Evolutionary conservation across 257 asterid species (phyloP).

Genomic region (Penstemon newberryi): DNA sequence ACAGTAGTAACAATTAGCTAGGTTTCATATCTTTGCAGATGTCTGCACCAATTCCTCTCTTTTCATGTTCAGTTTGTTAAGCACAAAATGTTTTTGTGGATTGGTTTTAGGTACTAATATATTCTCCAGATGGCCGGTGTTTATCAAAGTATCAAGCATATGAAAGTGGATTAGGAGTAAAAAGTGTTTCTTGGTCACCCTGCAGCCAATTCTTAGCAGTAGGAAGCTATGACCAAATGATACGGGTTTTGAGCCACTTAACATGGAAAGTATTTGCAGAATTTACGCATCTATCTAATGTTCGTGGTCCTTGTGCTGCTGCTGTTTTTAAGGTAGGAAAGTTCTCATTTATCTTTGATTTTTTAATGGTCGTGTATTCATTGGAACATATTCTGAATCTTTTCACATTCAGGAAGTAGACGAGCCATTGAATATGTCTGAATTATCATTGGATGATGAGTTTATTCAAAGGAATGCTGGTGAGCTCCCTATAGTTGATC

Average conservation of each 20-base stretch:
- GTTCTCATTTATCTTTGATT: constrained; percentile 13
- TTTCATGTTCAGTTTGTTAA: background rate
- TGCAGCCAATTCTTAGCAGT: constrained; percentile 96
- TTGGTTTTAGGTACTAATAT: constrained; percentile 69
- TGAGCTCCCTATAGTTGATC: constrained; percentile 37
- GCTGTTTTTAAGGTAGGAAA: constrained; percentile 78
- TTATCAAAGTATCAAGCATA: constrained; percentile 94
- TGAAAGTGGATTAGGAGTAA: constrained; percentile 95
- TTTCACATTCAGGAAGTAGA: constrained; percentile 77
- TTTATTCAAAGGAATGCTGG: constrained; percentile 62
- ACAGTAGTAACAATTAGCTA: constrained; percentile 1
- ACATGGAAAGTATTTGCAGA: constrained; percentile 99
- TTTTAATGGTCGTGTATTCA: constrained; percentile 10
- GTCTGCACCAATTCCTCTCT: constrained; percentile 12
- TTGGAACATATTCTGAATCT: constrained; percentile 7
- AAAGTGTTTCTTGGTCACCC: constrained; percentile 95
- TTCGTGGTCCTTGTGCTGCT: constrained; percentile 94
- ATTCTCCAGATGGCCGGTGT: constrained; percentile 97
- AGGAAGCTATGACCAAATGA: constrained; percentile 98
- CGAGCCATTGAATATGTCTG: constrained; percentile 93
- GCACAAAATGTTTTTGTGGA: constrained; percentile 26
- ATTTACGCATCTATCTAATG: constrained; percentile 72
- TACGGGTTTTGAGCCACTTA: constrained; percentile 94
- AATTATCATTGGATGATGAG: constrained; percentile 68
- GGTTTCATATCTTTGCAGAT: constrained; percentile 17